Conservation (phyloP, 768 basidiomycete genomes). For the Lentinula guzmanii region DNA sequence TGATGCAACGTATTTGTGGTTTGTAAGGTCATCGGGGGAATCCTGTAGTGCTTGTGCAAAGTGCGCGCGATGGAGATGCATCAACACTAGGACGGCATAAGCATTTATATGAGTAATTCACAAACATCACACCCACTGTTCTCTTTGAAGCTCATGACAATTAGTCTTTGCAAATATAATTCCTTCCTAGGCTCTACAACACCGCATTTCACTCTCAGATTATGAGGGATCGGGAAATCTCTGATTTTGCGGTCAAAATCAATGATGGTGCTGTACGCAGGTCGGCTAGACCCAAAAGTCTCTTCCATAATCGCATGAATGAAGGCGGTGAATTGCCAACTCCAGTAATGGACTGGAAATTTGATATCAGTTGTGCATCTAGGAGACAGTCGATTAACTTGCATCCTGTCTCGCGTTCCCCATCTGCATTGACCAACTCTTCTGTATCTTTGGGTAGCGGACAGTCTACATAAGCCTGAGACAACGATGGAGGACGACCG, state of each 20-base stretch:
- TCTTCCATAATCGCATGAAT: constrained; percentile 44
- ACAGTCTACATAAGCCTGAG: constrained; percentile 47
- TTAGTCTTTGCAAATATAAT: constrained; percentile 35
- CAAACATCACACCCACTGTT: constrained; percentile 26
- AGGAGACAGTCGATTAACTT: constrained; percentile 8
- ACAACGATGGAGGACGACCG: constrained; percentile 55
- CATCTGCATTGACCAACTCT: constrained; percentile 24
- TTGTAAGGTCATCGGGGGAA: constrained; percentile 46
- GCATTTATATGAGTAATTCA: neutral
- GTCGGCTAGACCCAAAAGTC: constrained; percentile 47
- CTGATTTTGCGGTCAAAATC: constrained; percentile 57
- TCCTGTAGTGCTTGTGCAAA: constrained; percentile 65
- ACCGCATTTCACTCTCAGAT: constrained; percentile 33
- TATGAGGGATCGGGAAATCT: constrained; percentile 47
- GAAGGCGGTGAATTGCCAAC: constrained; percentile 46
- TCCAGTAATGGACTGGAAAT: constrained; percentile 46
- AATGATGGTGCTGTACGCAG: constrained; percentile 45
- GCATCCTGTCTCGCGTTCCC: constrained; percentile 37
- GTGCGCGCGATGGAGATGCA: constrained; percentile 63
- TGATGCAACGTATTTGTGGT: constrained; percentile 61
- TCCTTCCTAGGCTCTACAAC: constrained; percentile 12
- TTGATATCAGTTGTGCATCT: neutral
- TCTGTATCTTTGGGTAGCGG: constrained; percentile 43
- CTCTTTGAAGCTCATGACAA: constrained; percentile 43
- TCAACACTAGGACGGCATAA: constrained; percentile 33